A percentile compares a stretch with the other conserved stretches of the same genome.
Conservation (phyloP, 1,284 basidiomycete species). For the Sanghuangporus weigelae region DNA sequence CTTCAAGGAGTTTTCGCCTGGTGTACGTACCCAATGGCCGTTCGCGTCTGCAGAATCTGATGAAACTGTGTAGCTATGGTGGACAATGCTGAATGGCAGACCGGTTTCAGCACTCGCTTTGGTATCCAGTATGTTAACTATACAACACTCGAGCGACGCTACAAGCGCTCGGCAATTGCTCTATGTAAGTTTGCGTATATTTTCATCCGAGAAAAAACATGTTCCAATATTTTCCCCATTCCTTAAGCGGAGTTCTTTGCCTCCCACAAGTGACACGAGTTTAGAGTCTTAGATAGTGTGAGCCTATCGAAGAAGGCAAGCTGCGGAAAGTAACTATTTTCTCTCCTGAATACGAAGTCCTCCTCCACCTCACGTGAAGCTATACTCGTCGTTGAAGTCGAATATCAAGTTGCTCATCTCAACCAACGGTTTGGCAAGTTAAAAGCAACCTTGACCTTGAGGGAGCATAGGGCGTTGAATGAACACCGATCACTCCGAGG, state of each 20-base stretch:
- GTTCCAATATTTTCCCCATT: not conserved
- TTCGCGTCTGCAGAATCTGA: not conserved
- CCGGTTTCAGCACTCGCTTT: constrained; percentile 36
- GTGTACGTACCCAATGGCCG: constrained; percentile 26
- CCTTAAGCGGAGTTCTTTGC: constrained; percentile 27
- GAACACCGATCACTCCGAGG: no score
- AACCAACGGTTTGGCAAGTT: not conserved
- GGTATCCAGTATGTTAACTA: constrained; percentile 47
- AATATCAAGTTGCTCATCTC: not conserved
- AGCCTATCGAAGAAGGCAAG: no score
- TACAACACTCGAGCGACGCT: constrained; percentile 31
- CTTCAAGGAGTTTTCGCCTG: constrained; percentile 39
- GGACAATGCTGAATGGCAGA: constrained; percentile 42
- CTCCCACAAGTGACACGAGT: not conserved
- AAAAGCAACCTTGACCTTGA: no score
- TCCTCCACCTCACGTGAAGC: not conserved
- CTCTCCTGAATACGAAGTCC: not conserved
- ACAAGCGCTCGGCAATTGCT: not conserved
- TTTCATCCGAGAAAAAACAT: not conserved
- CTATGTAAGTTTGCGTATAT: not conserved
- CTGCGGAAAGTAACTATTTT: not conserved
- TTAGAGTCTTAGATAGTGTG: not conserved
- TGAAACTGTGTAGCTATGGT: constrained; percentile 34
- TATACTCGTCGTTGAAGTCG: not conserved
- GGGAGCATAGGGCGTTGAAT: no score